A percentile compares a stretch with the other conserved stretches of the same genome.
Evolutionary conservation across 2,329 filamentous ascomycete species (phyloP).

Genomic region (Bimuria novae-zelandiae): DNA sequence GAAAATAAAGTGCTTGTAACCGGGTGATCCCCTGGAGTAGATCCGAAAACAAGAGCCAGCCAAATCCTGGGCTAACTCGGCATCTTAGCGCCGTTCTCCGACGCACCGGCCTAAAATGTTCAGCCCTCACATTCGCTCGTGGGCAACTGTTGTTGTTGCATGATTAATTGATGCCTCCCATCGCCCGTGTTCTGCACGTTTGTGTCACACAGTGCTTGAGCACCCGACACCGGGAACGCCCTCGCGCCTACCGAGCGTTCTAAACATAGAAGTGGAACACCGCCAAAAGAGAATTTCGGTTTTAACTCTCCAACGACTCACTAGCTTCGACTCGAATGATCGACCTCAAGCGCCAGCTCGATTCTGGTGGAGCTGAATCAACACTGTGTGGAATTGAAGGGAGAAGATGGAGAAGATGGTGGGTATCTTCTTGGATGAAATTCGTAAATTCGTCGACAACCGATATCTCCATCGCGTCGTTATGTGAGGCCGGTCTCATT

Average conservation of each 20-base stretch:
- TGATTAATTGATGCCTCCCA: background rate
- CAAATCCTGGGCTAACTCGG: constrained; percentile 1
- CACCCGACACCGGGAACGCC: constrained; percentile 2
- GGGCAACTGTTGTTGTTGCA: background rate
- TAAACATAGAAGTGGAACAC: constrained; percentile 4
- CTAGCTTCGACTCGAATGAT: background rate
- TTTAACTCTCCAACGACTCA: background rate
- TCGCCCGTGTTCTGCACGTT: constrained; percentile 7
- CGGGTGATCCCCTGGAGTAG: background rate
- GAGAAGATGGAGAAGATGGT: background rate
- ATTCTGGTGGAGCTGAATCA: background rate
- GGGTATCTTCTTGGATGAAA: constrained; percentile 1
- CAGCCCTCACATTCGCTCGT: constrained; percentile 1
- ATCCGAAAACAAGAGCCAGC: constrained; percentile 2
- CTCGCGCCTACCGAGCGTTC: background rate
- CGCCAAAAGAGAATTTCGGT: background rate
- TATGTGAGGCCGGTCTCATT: constrained; percentile 43
- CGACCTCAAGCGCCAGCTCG: background rate
- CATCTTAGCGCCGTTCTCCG: background rate
- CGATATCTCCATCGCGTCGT: constrained; percentile 4
- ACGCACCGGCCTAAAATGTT: background rate
- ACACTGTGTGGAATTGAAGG: background rate
- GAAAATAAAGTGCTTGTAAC: background rate
- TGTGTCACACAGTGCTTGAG: constrained; percentile 7
- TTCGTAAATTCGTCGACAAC: background rate